A percentile compares a stretch with the other conserved stretches of the same genome.
Evolutionary conservation across 441 rosid species (phyloP).

Genomic region (Iberis amara): DNA sequence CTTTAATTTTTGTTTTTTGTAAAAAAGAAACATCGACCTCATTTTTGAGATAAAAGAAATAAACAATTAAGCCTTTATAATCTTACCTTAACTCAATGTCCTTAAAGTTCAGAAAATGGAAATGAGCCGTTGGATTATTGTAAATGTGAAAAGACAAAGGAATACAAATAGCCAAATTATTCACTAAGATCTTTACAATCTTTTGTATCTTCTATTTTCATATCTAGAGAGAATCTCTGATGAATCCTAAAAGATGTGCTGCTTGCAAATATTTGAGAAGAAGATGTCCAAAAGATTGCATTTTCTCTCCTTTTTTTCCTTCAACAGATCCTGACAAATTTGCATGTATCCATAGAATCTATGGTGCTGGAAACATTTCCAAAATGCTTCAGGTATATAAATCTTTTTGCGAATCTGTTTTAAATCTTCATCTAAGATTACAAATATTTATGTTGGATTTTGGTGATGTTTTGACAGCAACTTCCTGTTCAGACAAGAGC

Average conservation of each 20-base stretch:
- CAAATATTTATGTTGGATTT: too few relatives aligned
- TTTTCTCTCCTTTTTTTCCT: constrained; percentile 25
- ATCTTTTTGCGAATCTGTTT: background rate
- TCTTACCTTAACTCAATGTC: constrained; percentile 20
- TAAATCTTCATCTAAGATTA: too few relatives aligned
- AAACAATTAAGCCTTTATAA: constrained; percentile 4
- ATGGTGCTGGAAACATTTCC: constrained; percentile 24
- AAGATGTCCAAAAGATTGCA: constrained; percentile 18
- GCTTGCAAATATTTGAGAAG: constrained; percentile 43
- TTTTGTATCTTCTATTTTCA: background rate
- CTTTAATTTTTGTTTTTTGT: too few relatives aligned
- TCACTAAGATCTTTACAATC: constrained; percentile 25
- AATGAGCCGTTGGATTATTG: constrained; percentile 29
- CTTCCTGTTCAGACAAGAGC: constrained; percentile 26
- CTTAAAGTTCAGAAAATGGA: constrained; percentile 17
- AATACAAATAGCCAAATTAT: constrained; percentile 26
- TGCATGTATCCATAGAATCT: constrained; percentile 9
- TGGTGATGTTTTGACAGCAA: too few relatives aligned
- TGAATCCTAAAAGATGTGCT: constrained; percentile 44
- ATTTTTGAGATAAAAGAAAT: too few relatives aligned
- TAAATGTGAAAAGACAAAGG: constrained; percentile 19
- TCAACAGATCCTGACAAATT: constrained; percentile 9
- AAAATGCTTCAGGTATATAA: constrained; percentile 20
- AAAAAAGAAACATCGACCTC: too few relatives aligned
- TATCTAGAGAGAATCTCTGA: constrained; percentile 12